Conservation (phyloP, 2,329 filamentous ascomycete species). For the Domatiomyces catenatus region DNA sequence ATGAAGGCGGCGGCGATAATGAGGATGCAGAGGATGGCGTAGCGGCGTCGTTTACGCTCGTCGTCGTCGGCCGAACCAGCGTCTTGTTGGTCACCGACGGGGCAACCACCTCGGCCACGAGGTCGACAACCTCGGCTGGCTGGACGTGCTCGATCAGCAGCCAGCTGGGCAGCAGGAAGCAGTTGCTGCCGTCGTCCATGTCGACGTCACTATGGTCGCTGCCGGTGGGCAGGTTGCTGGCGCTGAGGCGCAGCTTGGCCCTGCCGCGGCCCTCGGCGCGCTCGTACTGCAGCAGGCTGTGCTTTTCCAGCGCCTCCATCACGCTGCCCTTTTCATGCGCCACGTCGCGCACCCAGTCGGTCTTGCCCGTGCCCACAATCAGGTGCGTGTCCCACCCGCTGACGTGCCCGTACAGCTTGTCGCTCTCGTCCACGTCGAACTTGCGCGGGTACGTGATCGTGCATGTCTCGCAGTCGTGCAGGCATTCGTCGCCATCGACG, state of each 20-base stretch:
- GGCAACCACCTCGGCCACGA: constrained; percentile 13
- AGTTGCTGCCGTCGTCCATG: constrained; percentile 9
- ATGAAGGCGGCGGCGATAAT: not conserved
- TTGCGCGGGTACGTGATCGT: constrained; percentile 62
- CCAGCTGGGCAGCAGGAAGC: constrained; percentile 15
- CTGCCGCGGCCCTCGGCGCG: constrained; percentile 3
- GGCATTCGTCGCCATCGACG: constrained; percentile 74
- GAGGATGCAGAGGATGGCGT: too few species aligned
- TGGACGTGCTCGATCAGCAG: constrained; percentile 13
- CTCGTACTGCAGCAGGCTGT: constrained; percentile 24
- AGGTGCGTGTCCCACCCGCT: constrained; percentile 81
- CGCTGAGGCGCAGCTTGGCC: constrained; percentile 16
- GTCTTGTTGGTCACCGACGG: constrained; percentile 9
- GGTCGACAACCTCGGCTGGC: constrained; percentile 9
- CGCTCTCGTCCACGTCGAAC: constrained; percentile 56
- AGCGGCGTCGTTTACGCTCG: not conserved
- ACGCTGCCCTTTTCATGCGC: constrained; percentile 73
- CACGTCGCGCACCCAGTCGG: constrained; percentile 84
- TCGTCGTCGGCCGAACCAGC: constrained; percentile 1
- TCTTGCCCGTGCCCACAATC: constrained; percentile 86
- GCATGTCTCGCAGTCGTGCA: constrained; percentile 74
- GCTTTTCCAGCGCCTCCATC: constrained; percentile 55
- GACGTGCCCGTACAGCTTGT: constrained; percentile 69
- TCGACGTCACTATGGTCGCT: constrained; percentile 4
- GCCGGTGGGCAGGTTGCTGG: constrained; percentile 12